These are phyloP conservation scores for Plectranthus barbatus DNA, from an alignment of 257 asterid genomes.

Conservation along the genomic window DNA sequence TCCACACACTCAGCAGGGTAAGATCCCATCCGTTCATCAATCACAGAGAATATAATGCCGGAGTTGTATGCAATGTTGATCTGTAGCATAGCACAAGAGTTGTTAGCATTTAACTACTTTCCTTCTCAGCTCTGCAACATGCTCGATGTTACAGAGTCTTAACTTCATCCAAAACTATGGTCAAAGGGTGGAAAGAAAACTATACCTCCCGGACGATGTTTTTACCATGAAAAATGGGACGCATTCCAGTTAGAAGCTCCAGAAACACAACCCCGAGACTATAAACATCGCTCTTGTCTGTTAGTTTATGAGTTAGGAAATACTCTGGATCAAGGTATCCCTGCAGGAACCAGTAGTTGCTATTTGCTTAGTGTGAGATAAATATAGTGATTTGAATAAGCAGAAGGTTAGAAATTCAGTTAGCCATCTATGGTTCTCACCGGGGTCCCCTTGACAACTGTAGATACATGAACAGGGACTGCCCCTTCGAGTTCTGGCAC, in stretches of 20 bases:
- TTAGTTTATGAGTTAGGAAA: conserved; percentile 74
- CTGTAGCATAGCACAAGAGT: conserved; percentile 40
- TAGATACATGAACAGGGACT: conserved; percentile 68
- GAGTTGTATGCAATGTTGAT: conserved; percentile 54
- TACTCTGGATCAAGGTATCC: conserved; percentile 98
- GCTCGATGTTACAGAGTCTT: no score
- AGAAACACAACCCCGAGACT: conserved; percentile 90
- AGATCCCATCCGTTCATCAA: conserved; percentile 68
- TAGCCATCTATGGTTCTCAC: conserved; percentile 28
- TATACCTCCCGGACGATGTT: conserved; percentile 91
- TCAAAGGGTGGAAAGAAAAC: neutral
- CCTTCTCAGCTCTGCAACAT: no score
- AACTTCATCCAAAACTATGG: no score
- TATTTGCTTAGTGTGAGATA: neutral
- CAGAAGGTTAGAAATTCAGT: neutral
- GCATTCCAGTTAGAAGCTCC: conserved; percentile 81
- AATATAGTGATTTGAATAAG: neutral
- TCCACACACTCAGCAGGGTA: conserved; percentile 60
- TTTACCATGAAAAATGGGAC: conserved; percentile 81
- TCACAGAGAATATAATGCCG: conserved; percentile 49
- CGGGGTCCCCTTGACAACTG: conserved; percentile 92
- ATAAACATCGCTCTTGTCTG: conserved; percentile 91
- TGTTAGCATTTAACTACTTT: no score
- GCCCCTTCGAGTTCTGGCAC: conserved; percentile 68
- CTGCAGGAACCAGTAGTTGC: conserved; percentile 30